Base-by-base conservation (phyloP, 192 early-diverging fungal genomes). In the Backusella westeae region DNA sequence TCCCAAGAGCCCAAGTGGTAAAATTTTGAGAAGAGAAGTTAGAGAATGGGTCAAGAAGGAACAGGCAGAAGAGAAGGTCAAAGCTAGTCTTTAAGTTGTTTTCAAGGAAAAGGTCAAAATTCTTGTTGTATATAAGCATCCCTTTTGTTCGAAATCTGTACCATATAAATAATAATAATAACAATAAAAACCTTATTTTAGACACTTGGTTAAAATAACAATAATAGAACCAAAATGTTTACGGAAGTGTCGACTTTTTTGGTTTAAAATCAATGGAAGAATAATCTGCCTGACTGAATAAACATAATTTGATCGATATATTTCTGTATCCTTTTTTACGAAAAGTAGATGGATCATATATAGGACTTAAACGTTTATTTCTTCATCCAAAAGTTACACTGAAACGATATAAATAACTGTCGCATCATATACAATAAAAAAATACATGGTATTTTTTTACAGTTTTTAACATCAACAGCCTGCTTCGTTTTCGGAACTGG, bases 1-100 rank as follows among this genome's bases (percentile, higher is more conserved):
- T 41, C 95, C 94, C 41, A 94, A 95, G 78, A 90, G 90, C 73
- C 87, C 93, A 0, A 87, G 91, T 7, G 96, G 95, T 52, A 97
- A 97, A 82, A 95, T 97, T 67, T 84, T 98, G 81, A 86, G 95
- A 63, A 84, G 87, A 23, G 87, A 91, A n/a, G 80, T 97, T 59
- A 87, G 89, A 68, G 76, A 76, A 44, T 70, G 66, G 74, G 39
- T 71, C 34, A 80, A 68, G 38, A 52, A 80, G 21, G 78, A 82
- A 56, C 19, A 76, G 67, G 5, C 56, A 63, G 23, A 63, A 63
- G 56, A 63, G 9, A n/a, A 12, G 1, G 15, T 21, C 9, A 34
- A 35, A 2, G 67, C 67, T 36, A 6, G 34, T 9, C 35, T 68
- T 9, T 68, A 68, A 34, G 19, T n/a, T 19, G 15, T 68, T 15